Evolutionary conservation across 129 eudicot species (phyloP).

Genomic region (Centrapalus pauciflorus): DNA sequence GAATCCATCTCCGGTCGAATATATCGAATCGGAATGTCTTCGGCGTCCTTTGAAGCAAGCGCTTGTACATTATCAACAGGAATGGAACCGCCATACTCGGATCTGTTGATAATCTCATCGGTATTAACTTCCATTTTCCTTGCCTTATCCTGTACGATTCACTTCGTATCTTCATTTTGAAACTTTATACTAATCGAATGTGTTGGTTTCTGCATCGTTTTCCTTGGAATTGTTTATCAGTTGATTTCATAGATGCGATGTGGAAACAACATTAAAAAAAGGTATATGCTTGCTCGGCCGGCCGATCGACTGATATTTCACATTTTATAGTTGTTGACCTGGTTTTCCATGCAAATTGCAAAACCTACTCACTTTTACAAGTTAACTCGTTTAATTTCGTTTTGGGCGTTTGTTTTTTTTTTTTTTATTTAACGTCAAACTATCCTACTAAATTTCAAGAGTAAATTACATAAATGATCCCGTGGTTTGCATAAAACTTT

Average conservation of each 20-base stretch:
- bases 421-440: too few species aligned
- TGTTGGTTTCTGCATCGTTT: not conserved
- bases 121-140: constrained; percentile 12
- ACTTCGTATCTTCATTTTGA: not conserved
- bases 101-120: not conserved
- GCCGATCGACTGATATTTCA: not conserved
- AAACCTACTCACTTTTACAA: too few species aligned
- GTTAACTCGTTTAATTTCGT: too few species aligned
- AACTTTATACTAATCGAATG: not conserved
- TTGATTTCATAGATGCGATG: not conserved
- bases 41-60: constrained; percentile 36
- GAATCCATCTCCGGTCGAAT: constrained; percentile 40
- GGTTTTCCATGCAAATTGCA: not conserved
- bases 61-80: constrained; percentile 50
- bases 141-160: not conserved
- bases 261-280: not conserved
- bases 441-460: too few species aligned
- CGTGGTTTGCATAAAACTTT: too few species aligned
- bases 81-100: constrained; percentile 45
- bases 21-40: constrained; percentile 42
- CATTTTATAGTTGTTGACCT: not conserved
- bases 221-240: not conserved
- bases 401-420: too few species aligned
- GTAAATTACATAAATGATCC: too few species aligned
- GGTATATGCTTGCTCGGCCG: constrained; percentile 5